phyloP scores from a whole-genome alignment of 306 rosid species.

The Casuarina cunninghamiana region DNA sequence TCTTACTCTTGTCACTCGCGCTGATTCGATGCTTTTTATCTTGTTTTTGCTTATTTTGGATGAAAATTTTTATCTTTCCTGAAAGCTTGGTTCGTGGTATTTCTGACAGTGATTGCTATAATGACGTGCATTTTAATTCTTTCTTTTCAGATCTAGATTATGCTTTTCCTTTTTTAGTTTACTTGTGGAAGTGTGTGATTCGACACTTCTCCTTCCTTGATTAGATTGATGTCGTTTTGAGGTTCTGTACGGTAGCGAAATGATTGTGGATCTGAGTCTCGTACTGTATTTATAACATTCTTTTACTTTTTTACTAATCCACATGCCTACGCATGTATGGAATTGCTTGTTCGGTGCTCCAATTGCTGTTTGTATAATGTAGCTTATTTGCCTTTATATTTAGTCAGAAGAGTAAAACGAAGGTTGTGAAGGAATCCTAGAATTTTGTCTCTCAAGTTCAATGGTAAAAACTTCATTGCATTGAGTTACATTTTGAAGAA shows the following conservation, averaged over 20 bases:
- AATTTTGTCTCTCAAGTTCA: background rate
- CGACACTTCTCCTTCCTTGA: slow-evolving; percentile 20
- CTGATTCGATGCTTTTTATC: slow-evolving; percentile 3
- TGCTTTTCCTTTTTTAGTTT: background rate
- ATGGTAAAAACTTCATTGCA: background rate
- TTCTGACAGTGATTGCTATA: background rate
- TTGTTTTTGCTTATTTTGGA: background rate
- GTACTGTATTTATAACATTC: background rate
- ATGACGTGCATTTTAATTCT: background rate
- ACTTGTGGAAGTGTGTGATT: background rate
- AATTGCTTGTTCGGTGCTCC: background rate
- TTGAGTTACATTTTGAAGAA: background rate
- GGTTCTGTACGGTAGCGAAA: background rate
- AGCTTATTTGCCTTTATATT: background rate
- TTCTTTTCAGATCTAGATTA: slow-evolving; percentile 31
- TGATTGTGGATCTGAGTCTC: slow-evolving; percentile 2
- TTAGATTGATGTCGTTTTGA: background rate
- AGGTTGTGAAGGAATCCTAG: background rate
- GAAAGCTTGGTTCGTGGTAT: background rate
- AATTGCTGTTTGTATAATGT: background rate
- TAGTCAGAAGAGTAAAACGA: background rate
- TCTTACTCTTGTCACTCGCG: background rate
- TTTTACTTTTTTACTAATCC: background rate
- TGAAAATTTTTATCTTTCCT: background rate
- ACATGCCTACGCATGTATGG: background rate